These are phyloP conservation scores for Petasospora fabianii DNA, from an alignment of 1,139 yeast genomes.

Conservation along the genomic window DNA sequence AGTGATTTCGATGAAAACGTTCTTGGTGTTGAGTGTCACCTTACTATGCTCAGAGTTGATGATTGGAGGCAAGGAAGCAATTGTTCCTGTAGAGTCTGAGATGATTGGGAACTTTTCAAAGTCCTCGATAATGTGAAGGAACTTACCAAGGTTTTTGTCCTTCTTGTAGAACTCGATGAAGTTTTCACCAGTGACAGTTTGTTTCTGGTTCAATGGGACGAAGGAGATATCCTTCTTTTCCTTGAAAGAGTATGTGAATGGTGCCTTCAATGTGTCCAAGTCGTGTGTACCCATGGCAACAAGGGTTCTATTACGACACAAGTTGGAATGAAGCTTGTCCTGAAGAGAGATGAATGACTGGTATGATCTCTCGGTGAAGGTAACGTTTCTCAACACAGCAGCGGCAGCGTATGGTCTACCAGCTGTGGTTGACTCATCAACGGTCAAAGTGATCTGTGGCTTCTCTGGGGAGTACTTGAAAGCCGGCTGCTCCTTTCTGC, in stretches of 20 bases:
- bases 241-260: slow-evolving; percentile 85
- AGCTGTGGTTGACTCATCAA: slow-evolving; percentile 66
- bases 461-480: slow-evolving; percentile 58
- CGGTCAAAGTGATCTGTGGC: slow-evolving; percentile 65
- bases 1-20: slow-evolving; percentile 89
- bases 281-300: slow-evolving; percentile 99
- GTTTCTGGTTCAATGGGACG: slow-evolving; percentile 81
- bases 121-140: slow-evolving; percentile 81
- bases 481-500: slow-evolving; percentile 59
- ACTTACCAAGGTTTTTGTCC: slow-evolving; percentile 87
- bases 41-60: slow-evolving; percentile 92
- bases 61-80: slow-evolving; percentile 94
- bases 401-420: slow-evolving; percentile 94
- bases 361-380: slow-evolving; percentile 78
- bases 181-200: slow-evolving; percentile 70
- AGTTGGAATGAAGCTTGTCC: slow-evolving; percentile 91
- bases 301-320: slow-evolving; percentile 94
- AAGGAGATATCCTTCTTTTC: slow-evolving; percentile 76
- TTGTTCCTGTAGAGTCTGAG: slow-evolving; percentile 70
- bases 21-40: slow-evolving; percentile 77
- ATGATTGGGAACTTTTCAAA: slow-evolving; percentile 91
- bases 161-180: slow-evolving; percentile 87
- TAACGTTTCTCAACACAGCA: slow-evolving; percentile 81
- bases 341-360: slow-evolving; percentile 94
- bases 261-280: slow-evolving; percentile 74